These are phyloP conservation scores for Kalanchoe fedtschenkoi DNA, from an alignment of 164 flowering plant genomes.

Conservation along the genomic window DNA sequence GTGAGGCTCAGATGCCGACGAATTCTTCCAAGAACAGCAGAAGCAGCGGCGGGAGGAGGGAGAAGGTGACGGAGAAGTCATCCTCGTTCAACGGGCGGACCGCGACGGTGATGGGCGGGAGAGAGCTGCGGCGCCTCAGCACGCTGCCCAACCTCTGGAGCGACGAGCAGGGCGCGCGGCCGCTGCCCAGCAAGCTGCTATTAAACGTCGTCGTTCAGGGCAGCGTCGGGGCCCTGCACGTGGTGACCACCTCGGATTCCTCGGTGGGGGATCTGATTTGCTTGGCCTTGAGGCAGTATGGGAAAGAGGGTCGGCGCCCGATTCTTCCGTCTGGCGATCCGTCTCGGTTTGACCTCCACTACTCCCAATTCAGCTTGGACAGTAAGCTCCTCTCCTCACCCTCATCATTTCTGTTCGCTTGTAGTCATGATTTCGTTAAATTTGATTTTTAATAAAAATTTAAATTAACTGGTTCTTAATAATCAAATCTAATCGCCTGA, in stretches of 20 bases:
- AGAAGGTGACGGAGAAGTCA: conserved; percentile 35
- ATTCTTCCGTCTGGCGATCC: conserved; percentile 34
- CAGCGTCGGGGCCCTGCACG: conserved; percentile 65
- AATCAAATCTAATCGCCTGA: too few species aligned
- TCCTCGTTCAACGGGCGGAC: conserved; percentile 57
- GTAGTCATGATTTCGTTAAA: too few species aligned
- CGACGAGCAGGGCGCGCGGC: conserved; percentile 7
- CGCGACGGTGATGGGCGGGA: conserved; percentile 5
- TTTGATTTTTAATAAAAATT: too few species aligned
- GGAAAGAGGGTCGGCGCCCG: conserved; percentile 71
- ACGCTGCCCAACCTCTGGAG: conserved; percentile 51
- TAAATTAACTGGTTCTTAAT: too few species aligned
- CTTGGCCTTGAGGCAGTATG: conserved; percentile 47
- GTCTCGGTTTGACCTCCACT: conserved; percentile 59
- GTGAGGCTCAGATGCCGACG: conserved; percentile 20
- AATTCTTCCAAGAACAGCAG: conserved; percentile 22
- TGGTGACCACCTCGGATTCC: conserved; percentile 53
- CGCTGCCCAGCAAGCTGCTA: conserved; percentile 55
- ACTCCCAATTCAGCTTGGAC: conserved; percentile 87
- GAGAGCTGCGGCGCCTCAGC: conserved; percentile 41
- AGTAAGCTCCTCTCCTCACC: conserved; percentile 57
- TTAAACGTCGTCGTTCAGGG: conserved; percentile 73
- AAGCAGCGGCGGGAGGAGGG: conserved; percentile 21
- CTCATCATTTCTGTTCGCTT: too few species aligned
- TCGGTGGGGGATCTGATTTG: conserved; percentile 57